Percentiles rank a stretch among this genome's conserved stretches.
Conservation (phyloP, 2,329 filamentous ascomycete genomes). For the Trichoderma semiorbis region DNA sequence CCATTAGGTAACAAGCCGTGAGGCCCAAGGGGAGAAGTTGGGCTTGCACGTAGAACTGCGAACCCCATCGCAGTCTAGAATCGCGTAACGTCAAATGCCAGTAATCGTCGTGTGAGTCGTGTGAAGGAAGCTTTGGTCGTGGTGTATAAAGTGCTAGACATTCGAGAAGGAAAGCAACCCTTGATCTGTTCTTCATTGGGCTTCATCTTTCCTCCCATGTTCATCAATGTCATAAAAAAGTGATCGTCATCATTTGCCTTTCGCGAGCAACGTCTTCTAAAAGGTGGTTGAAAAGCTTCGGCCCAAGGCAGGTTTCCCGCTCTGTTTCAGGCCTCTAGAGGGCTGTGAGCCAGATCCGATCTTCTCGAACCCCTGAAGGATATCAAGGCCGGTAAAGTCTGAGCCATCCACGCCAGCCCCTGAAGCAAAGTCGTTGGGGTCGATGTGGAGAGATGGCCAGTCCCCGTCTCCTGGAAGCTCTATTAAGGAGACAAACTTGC, state of each 20-base stretch:
- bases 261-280: conserved; percentile 16
- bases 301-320: conserved; percentile 29
- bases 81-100: background rate
- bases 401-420: conserved; percentile 51
- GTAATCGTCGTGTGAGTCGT: conserved; percentile 1
- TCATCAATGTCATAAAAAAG: conserved; percentile 21
- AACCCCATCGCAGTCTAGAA: conserved; percentile 2
- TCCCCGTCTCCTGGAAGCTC: conserved; percentile 39
- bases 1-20: conserved; percentile 31
- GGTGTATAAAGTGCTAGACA: background rate
- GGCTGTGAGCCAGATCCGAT: conserved; percentile 54
- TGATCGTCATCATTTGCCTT: conserved; percentile 20
- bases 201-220: background rate
- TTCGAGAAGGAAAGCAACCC: background rate
- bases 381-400: conserved; percentile 62
- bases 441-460: conserved; percentile 36
- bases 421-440: conserved; percentile 39
- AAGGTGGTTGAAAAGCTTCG: conserved; percentile 34
- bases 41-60: conserved; percentile 14
- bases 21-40: conserved; percentile 27
- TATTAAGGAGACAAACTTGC: conserved; percentile 42
- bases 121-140: background rate
- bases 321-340: conserved; percentile 22
- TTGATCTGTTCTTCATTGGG: background rate
- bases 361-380: conserved; percentile 72